Evolutionary conservation across 805 yeast genomes (phyloP).

Genomic region (Kodamaea sagamina): DNA sequence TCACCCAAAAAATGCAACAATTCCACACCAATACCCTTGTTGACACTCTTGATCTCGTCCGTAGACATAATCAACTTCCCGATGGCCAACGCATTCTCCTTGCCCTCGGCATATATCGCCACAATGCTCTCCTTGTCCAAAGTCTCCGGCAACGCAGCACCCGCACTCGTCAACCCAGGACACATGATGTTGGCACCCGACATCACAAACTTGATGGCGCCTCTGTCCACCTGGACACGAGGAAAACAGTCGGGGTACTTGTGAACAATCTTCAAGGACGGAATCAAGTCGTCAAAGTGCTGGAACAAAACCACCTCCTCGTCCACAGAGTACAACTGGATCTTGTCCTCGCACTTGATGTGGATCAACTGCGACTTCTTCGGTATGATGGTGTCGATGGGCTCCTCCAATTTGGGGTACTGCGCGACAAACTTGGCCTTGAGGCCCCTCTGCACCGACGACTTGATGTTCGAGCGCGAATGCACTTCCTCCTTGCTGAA

Average conservation of each 20-base stretch:
- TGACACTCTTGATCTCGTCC: slow-evolving; percentile 77
- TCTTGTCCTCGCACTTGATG: slow-evolving; percentile 86
- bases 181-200: slow-evolving; percentile 98
- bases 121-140: slow-evolving; percentile 70
- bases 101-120: slow-evolving; percentile 87
- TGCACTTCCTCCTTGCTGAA: slow-evolving; percentile 86
- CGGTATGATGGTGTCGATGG: slow-evolving; percentile 81
- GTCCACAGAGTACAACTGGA: slow-evolving; percentile 74
- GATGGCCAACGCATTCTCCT: slow-evolving; percentile 84
- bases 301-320: slow-evolving; percentile 76
- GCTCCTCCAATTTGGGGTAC: slow-evolving; percentile 73
- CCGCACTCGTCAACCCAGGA: slow-evolving; percentile 86
- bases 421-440: slow-evolving; percentile 71
- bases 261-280: slow-evolving; percentile 74
- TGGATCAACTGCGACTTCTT: slow-evolving; percentile 81
- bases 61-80: slow-evolving; percentile 89
- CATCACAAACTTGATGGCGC: slow-evolving; percentile 93
- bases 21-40: slow-evolving; percentile 90
- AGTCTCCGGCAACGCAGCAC: slow-evolving; percentile 79
- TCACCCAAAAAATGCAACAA: slow-evolving; percentile 83
- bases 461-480: slow-evolving; percentile 86
- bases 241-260: slow-evolving; percentile 84
- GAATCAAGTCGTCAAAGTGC: slow-evolving; percentile 77
- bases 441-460: slow-evolving; percentile 91
- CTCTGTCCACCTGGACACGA: slow-evolving; percentile 86